phyloP scores from a whole-genome alignment of 768 basidiomycete species.

The Pleurotus tuber-regium region DNA sequence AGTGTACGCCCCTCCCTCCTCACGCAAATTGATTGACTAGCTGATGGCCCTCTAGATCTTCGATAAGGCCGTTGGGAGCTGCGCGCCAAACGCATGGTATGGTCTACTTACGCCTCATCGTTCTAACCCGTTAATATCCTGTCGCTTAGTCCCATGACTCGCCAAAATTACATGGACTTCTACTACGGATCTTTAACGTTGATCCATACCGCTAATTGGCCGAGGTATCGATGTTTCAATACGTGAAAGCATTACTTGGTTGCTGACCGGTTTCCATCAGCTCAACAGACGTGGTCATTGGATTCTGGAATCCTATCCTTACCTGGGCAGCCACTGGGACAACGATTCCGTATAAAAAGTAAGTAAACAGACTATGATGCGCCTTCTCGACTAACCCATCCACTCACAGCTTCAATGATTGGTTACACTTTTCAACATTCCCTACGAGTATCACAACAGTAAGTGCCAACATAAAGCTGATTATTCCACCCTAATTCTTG shows the following conservation, averaged over 20 bases:
- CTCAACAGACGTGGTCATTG: too few relatives aligned
- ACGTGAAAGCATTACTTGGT: too few relatives aligned
- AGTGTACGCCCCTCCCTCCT: not conserved
- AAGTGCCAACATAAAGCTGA: not conserved
- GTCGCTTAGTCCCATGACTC: slow-evolving; percentile 16
- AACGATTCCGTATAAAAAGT: slow-evolving; percentile 12
- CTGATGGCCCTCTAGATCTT: too few relatives aligned
- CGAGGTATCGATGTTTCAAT: too few relatives aligned
- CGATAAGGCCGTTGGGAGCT: too few relatives aligned
- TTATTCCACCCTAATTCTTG: not conserved
- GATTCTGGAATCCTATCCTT: slow-evolving; percentile 6
- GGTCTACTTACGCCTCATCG: too few relatives aligned
- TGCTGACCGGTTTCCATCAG: too few relatives aligned
- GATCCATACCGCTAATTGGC: slow-evolving; percentile 10
- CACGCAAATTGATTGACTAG: too few relatives aligned
- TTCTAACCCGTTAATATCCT: too few relatives aligned
- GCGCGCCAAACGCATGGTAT: too few relatives aligned
- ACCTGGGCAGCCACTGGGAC: slow-evolving; percentile 12
- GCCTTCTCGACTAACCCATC: not conserved
- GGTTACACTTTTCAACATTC: slow-evolving; percentile 12
- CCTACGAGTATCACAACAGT: not conserved
- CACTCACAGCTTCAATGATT: slow-evolving; percentile 12
- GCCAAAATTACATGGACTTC: slow-evolving; percentile 20
- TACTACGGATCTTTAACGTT: slow-evolving; percentile 14
- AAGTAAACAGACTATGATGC: not conserved